phyloP scores from a whole-genome alignment of 1,284 basidiomycete genomes.

The Rhodotorula mucilaginosa region DNA sequence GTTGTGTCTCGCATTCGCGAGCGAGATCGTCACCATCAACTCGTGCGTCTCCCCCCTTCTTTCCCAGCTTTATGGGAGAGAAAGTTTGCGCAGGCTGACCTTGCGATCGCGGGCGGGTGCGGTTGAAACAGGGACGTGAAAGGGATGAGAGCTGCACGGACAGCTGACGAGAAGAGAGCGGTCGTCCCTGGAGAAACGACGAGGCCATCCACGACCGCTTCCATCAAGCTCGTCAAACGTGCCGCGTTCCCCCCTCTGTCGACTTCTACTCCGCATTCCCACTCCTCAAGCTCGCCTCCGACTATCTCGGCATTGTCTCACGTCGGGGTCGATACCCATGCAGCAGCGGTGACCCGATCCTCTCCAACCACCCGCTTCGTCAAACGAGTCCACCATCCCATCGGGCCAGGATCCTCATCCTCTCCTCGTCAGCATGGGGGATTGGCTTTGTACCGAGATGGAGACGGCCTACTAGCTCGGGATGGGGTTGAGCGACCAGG shows the following conservation, averaged over 20 bases:
- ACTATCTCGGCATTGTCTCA: not conserved
- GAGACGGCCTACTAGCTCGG: not conserved
- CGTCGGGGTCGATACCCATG: no score
- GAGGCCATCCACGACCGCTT: conserved; percentile 3
- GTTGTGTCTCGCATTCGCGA: conserved; percentile 66
- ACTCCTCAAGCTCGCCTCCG: not conserved
- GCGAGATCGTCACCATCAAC: conserved; percentile 74
- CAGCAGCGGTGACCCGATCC: not conserved
- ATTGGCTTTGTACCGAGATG: not conserved
- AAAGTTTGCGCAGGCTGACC: not conserved
- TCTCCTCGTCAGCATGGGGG: no score
- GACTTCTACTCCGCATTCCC: no score
- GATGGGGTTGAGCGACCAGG: no score
- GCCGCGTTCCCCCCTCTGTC: not conserved
- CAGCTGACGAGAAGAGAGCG: not conserved
- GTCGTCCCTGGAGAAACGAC: not conserved
- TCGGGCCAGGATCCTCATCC: no score
- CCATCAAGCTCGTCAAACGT: conserved; percentile 5
- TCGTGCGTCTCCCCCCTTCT: conserved; percentile 49
- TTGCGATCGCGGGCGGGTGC: no score
- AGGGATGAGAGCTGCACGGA: not conserved
- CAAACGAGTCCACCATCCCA: not conserved
- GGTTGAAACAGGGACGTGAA: conserved; percentile 6
- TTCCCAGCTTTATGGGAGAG: not conserved
- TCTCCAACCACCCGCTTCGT: no score